Base-by-base conservation (phyloP, 768 basidiomycete genomes). In the Pulveroboletus sp. region DNA sequence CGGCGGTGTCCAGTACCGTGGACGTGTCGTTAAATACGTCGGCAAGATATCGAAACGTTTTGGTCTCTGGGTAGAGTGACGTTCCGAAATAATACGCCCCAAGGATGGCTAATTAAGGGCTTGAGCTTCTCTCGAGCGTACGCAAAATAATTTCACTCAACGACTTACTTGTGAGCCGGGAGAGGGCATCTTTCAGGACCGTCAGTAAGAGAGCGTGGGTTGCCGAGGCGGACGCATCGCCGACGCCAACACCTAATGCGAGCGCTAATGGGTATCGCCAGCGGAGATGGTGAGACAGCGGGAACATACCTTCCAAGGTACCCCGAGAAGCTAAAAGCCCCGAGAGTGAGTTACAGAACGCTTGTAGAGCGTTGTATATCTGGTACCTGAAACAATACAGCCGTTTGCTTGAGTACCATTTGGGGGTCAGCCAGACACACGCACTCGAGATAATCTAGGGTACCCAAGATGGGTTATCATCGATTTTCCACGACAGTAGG, bases 291-390 rank as follows among this genome's bases (percentile, higher is more conserved):
- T 11, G 9, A 9, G 7, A 21, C 6, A 21, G 17, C 8, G 50
- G 17, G 18, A 14, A 54, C 38, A 30, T 42, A 82, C 84, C 84
- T 75, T 86, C 81, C 6, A 88, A 68, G 4, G 82, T 76, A 14
- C 84, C 84, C 55, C 84, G 72, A 7, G 84, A 84, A 1, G 85
- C 80, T 17, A 86, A 58, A 26, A 86, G 67, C 0, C 80, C 73
- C 0, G 83, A 78, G 3, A 86, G 65, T 0, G 84, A 83, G 58
- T 79, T 86, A 59, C 82, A 86, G 55, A 84, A 86, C 3, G 83
- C 81, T 64, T 86, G 85, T 5, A 83, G 48, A 0, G 80, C 80
- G 54, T 86, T 86, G 56, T 79, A 74, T 13, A 81, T 68, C 60
- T 86, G 84, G 57, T 84, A 86, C 51, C 83, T 86, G 57, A 39